Percentiles rank a stretch among this genome's conserved stretches.
Evolutionary conservation across 345 rosid genomes (phyloP).

Genomic region (Aethionema arabicum): DNA sequence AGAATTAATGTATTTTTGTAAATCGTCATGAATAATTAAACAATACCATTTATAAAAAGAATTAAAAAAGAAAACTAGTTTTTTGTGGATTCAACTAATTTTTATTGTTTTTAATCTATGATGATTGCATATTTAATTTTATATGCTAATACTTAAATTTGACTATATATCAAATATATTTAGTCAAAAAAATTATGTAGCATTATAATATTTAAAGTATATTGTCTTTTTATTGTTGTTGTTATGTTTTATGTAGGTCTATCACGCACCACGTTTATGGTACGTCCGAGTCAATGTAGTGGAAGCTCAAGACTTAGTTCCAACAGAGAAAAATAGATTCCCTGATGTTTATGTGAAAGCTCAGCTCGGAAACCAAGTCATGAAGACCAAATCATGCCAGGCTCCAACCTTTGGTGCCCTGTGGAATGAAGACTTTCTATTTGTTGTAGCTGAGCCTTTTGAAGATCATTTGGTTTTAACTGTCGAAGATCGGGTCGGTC

Average conservation of each 20-base stretch:
- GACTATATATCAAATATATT: too few relatives aligned
- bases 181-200: too few relatives aligned
- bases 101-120: too few relatives aligned
- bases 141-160: too few relatives aligned
- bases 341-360: slow-evolving; percentile 90
- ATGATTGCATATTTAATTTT: too few relatives aligned
- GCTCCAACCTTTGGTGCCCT: slow-evolving; percentile 71
- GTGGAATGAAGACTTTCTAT: slow-evolving; percentile 96
- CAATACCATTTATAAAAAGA: too few relatives aligned
- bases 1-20: too few relatives aligned
- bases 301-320: slow-evolving; percentile 89
- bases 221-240: too few relatives aligned
- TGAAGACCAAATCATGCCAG: slow-evolving; percentile 76
- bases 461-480: slow-evolving; percentile 79
- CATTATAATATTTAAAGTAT: too few relatives aligned
- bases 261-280: slow-evolving; percentile 92
- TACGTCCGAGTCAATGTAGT: slow-evolving; percentile 85
- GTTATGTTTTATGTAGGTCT: slow-evolving; percentile 38
- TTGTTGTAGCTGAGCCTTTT: slow-evolving; percentile 90
- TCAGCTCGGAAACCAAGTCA: slow-evolving; percentile 69
- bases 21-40: too few relatives aligned
- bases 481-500: slow-evolving; percentile 81
- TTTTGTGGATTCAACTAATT: too few relatives aligned
- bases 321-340: slow-evolving; percentile 68
- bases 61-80: too few relatives aligned